Evolutionary conservation across 495 filamentous ascomycete genomes (phyloP), one percentile per base, ranked within the genome.

Genomic region (Trichoderma parareesei): DNA sequence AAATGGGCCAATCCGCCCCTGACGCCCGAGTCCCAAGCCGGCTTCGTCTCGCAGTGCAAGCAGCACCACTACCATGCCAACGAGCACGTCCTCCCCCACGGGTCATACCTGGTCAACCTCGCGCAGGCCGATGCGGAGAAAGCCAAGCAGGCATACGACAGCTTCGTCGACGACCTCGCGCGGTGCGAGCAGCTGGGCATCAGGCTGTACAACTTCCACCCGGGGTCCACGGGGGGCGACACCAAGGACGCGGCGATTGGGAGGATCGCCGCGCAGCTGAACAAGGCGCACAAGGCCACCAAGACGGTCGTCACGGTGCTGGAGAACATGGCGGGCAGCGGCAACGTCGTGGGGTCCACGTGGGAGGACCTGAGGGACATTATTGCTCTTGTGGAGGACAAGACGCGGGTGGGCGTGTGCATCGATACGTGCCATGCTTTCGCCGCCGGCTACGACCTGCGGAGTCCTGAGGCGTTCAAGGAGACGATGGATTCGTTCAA

Each of bases 341-440:
- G 89, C 43, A 95, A 90, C 72, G 88, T 93, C n/a, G 84, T 98
- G 64, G 94, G 94, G 61, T 85, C 83, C 33, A 84, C 82, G 0
- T 95, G 97, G 67, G 85, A 90, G 68, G 93, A 98, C 66, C 84
- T 98, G 37, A 81, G 87, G 16, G 89, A 90, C 69, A 89, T 97
- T 63, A 92, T 98, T 67, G 80, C 79, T 37, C 81, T 83, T 0
- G 86, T 97, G 42, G 83, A 90, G 33, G 82, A 94, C 73, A 96
- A 97, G 75, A 71, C 80, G 27, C 86, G 94, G n/a, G 88, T 98
- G 11, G 94, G 94, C 40, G 91, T 98, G 43, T 98, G 94, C 75
- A 85, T 98, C 48, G 94, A 98, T 72, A 98, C 94, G 5, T 97
- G 93, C 77, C 94, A 98, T 78, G 84, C 91, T 68, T 97, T 97